Percentiles rank a stretch among this genome's conserved stretches.
phyloP scores from a whole-genome alignment of 345 rosid species.

The Abelmoschus esculentus region DNA sequence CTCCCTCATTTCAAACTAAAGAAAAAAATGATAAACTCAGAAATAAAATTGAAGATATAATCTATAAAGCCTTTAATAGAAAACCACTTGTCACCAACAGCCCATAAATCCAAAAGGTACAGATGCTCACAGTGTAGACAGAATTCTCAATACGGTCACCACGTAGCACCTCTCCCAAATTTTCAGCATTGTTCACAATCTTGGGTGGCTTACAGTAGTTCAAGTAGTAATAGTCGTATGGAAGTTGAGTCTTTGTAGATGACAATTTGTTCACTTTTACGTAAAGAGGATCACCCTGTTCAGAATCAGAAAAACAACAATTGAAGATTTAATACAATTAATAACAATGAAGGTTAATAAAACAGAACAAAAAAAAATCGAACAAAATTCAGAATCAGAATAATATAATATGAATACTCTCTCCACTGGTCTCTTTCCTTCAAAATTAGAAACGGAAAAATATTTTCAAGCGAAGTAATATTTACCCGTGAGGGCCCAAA shows the following conservation, averaged over 20 bases:
- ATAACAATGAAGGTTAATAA: neutral
- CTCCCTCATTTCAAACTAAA: conserved; percentile 85
- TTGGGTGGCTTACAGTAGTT: conserved; percentile 35
- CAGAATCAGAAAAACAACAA: conserved; percentile 26
- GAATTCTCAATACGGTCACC: conserved; percentile 99
- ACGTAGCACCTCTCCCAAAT: conserved; percentile 42
- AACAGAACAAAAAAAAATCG: neutral
- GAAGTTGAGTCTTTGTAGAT: conserved; percentile 93
- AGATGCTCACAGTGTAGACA: conserved; percentile 54
- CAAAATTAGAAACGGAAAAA: neutral
- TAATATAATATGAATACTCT: neutral
- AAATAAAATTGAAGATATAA: neutral
- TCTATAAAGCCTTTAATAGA: neutral
- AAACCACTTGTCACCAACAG: neutral
- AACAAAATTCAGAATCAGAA: neutral
- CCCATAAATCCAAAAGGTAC: neutral
- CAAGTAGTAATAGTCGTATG: conserved; percentile 86
- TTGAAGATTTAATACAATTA: neutral
- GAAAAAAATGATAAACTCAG: conserved; percentile 2
- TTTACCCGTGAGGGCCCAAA: neutral
- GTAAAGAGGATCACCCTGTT: conserved; percentile 70
- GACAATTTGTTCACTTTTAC: conserved; percentile 97
- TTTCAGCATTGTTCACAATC: conserved; percentile 11
- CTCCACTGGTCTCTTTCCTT: conserved; percentile 2
- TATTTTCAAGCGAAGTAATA: neutral